Conservation (phyloP, 768 basidiomycete species). For the Clavaria fumosa region DNA sequence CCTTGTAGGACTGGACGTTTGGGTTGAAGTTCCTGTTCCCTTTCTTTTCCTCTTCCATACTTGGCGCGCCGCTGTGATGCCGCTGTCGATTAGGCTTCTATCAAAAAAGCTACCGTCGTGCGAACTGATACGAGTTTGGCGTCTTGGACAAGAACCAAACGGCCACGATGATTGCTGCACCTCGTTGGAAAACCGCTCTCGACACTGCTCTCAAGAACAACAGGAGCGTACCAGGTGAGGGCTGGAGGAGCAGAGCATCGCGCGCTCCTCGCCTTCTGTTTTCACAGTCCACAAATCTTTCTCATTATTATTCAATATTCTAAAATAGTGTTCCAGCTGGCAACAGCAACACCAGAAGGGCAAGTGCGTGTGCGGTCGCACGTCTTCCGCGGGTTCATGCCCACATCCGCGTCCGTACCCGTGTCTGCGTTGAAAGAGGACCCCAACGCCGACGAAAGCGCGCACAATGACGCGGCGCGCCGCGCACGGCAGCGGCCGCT, state of each 20-base stretch:
- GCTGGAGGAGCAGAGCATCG: background rate
- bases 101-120: too few relatives aligned
- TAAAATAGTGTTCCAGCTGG: conserved; percentile 33
- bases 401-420: conserved; percentile 21
- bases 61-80: too few relatives aligned
- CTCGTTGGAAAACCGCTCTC: conserved; percentile 31
- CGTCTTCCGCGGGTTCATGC: conserved; percentile 48
- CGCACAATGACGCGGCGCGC: too few relatives aligned
- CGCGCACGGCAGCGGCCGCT: too few relatives aligned
- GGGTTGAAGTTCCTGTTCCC: too few relatives aligned
- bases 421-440: conserved; percentile 36
- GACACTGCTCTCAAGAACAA: background rate
- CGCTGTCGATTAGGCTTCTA: too few relatives aligned
- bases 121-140: too few relatives aligned
- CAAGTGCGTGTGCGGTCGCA: conserved; percentile 50
- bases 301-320: background rate
- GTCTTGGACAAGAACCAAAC: too few relatives aligned
- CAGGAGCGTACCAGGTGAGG: background rate
- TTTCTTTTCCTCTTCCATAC: too few relatives aligned
- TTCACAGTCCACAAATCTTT: conserved; percentile 25
- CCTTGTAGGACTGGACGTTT: too few relatives aligned
- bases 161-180: conserved; percentile 17
- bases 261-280: background rate
- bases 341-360: conserved; percentile 31
- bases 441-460: too few relatives aligned